Evolutionary conservation across 23 red algal genomes (phyloP).

Genomic region (Gracilaria gracilis): DNA sequence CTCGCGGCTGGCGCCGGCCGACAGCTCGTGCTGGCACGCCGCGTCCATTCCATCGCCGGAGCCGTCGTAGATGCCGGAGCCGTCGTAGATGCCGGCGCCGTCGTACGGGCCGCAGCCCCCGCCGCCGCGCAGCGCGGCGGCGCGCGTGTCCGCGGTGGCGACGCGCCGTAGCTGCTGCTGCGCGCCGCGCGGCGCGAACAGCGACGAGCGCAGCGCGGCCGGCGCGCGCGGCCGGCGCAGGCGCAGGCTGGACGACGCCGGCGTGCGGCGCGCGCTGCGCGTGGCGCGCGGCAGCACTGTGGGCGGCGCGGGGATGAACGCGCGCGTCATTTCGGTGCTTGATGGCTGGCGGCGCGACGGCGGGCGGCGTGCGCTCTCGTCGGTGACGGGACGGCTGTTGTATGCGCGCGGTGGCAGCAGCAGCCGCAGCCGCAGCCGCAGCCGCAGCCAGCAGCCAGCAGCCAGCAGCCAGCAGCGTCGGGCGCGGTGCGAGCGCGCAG

Average conservation of each 20-base stretch:
- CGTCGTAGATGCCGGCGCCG: background rate
- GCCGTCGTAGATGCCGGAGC: background rate
- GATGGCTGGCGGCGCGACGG: too few species aligned
- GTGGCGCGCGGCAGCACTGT: background rate
- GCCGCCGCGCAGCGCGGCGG: too few species aligned
- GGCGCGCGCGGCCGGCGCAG: background rate
- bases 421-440: too few species aligned
- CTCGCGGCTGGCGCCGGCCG: background rate
- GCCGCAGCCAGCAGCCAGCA: too few species aligned
- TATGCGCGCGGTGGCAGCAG: too few species aligned
- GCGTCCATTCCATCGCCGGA: background rate
- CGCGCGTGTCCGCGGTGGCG: too few species aligned
- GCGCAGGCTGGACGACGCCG: background rate
- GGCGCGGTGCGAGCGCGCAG: too few species aligned
- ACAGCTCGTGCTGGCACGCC: background rate
- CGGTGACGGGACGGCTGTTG: too few species aligned
- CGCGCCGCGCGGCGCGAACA: background rate
- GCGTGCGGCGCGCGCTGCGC: background rate
- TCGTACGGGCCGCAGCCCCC: background rate
- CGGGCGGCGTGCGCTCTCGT: too few species aligned
- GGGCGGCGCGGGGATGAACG: slow-evolving; percentile 13
- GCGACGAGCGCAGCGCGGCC: background rate
- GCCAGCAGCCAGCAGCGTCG: too few species aligned
- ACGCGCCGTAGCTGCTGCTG: background rate
- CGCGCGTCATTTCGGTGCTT: background rate